Conservation (phyloP, 805 yeast species). For the Scheffersomyces lignosus region DNA sequence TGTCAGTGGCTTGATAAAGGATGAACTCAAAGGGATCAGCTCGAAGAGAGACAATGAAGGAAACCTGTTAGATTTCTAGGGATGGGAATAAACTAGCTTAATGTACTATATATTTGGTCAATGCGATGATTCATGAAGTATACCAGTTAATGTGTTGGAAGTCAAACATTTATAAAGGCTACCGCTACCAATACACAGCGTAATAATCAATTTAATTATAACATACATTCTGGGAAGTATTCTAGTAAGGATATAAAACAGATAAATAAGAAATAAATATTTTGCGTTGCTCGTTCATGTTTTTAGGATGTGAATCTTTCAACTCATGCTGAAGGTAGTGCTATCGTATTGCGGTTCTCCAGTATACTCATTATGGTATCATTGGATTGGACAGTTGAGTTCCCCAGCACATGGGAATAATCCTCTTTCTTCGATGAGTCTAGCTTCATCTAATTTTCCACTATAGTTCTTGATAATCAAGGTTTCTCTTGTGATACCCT, state of each 20-base stretch:
- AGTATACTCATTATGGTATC: no score
- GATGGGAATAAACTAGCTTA: not conserved
- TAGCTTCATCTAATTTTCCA: constrained; percentile 30
- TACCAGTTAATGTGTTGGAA: no score
- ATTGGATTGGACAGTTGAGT: constrained; percentile 13
- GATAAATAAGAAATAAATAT: no score
- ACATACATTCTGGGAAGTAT: no score
- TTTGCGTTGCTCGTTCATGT: no score
- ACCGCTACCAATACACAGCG: no score
- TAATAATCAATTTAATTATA: no score
- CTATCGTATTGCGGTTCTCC: not conserved
- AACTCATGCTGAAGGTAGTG: not conserved
- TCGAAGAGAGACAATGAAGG: constrained; percentile 34
- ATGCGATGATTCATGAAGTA: no score
- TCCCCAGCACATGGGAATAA: constrained; percentile 7
- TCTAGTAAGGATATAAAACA: no score
- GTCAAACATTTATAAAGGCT: no score
- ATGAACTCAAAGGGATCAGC: constrained; percentile 43
- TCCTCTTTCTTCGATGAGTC: constrained; percentile 9
- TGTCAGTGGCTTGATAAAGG: constrained; percentile 56
- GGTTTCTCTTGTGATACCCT: constrained; percentile 22
- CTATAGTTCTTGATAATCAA: constrained; percentile 38
- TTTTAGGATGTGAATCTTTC: no score
- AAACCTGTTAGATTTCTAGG: constrained; percentile 33
- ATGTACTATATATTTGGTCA: not conserved